phyloP scores from a whole-genome alignment of 768 basidiomycete genomes.

The Pholiota microspora region DNA sequence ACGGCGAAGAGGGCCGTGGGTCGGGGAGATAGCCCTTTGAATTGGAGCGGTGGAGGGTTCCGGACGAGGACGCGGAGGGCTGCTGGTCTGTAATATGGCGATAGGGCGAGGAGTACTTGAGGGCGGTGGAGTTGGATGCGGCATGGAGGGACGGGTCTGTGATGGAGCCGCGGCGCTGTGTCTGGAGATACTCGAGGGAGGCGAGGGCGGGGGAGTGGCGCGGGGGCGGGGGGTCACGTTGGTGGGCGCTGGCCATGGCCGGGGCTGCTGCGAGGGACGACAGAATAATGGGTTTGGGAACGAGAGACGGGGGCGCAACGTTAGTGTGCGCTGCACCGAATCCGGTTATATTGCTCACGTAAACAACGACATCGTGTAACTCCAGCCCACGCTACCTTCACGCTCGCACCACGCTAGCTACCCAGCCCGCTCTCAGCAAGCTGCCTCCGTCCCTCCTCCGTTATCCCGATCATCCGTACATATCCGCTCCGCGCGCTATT shows the following conservation, averaged over 20 bases:
- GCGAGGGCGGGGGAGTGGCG: constrained; percentile 62
- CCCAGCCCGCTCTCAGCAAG: constrained; percentile 26
- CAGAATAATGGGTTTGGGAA: constrained; percentile 8
- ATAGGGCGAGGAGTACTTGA: constrained; percentile 26
- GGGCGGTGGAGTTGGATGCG: constrained; percentile 34
- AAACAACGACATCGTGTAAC: constrained; percentile 25
- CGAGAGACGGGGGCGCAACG: constrained; percentile 15
- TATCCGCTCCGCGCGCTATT: constrained; percentile 51
- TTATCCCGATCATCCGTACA: constrained; percentile 41
- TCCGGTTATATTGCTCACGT: constrained; percentile 39
- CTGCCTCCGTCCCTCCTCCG: constrained; percentile 31
- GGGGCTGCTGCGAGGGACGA: constrained; percentile 10
- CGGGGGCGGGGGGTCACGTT: constrained; percentile 22
- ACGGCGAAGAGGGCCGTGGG: constrained; percentile 63
- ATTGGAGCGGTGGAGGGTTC: constrained; percentile 25
- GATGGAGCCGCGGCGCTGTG: constrained; percentile 79
- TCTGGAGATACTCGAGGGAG: constrained; percentile 77
- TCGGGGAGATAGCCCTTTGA: constrained; percentile 34
- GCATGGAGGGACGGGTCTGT: constrained; percentile 82
- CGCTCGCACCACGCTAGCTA: constrained; percentile 20
- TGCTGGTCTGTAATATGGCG: constrained; percentile 24
- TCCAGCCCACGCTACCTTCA: constrained; percentile 26
- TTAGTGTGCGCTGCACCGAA: constrained; percentile 29
- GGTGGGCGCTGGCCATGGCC: constrained; percentile 22
- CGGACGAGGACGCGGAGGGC: constrained; percentile 20